Evolutionary conservation across 2,329 filamentous ascomycete species (phyloP), one percentile per base, ranked within the genome.

Genomic region (Colletotrichum brevisporum): DNA sequence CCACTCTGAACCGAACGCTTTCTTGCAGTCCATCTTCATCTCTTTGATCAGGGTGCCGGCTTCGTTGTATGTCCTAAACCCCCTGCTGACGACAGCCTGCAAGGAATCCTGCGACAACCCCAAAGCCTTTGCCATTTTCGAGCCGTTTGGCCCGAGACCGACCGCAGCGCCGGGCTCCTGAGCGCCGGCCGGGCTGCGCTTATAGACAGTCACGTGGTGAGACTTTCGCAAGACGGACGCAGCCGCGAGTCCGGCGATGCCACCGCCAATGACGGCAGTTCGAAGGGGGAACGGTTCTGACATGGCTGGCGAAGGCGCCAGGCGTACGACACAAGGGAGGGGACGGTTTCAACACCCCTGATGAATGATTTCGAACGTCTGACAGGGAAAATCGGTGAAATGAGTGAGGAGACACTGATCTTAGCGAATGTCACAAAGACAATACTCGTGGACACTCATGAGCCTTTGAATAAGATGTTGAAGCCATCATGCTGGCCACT

Each of bases 211-310:
- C 6, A 62, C 59, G 12, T 55, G 27, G 12, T 62, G 50, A 47
- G 13, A 16, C 21, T 31, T 26, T 31, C 50, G 50, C 5, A 62
- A 26, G 26, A 55, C n/a, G 12, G 21, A 36, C 39, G 50, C 50
- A 4, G 59, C 47, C 6, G 59, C 48, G 6, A 62, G 50, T 12
- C 59, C 50, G 8, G 59, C 59, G 24, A 47, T 47, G 5, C 59
- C 59, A 13, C 59, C 50, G 9, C 47, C 50, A 18, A 62, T 62
- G 2, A 55, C 52, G 59, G n/a, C 39, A 31, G 55, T 50, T 47
- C 15, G 59, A 12, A 62, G 48, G 21, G 31, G 13, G 10, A 10
- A 8, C 9, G 9, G 31, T 10, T 36, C 27, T 31, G 4, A 31
- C 1, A 24, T 24, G 21, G 21, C 21, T 3, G 21, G 4, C 21